phyloP scores from a whole-genome alignment of 108 stramenopile genomes.

The Parmales sp. region DNA sequence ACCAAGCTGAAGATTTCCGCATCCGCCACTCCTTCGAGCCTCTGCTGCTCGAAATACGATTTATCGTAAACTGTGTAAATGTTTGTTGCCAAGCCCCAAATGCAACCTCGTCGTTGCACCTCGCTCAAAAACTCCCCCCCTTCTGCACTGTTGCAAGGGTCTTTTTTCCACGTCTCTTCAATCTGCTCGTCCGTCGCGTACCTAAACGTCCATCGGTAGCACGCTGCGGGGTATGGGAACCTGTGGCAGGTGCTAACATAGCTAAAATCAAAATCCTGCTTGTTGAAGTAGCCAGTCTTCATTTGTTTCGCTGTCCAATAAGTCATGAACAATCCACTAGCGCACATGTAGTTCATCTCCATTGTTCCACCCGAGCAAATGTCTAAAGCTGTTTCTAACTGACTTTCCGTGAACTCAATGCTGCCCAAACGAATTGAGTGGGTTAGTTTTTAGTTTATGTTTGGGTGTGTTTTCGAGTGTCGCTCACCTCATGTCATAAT shows the following conservation, averaged over 20 bases:
- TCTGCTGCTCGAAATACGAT: background rate
- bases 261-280: background rate
- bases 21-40: background rate
- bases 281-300: background rate
- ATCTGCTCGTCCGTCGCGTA: background rate
- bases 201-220: slow-evolving; percentile 2
- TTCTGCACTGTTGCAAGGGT: background rate
- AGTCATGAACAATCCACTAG: background rate
- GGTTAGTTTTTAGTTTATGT: too few species aligned
- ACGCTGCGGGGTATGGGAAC: background rate
- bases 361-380: background rate
- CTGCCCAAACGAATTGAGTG: too few species aligned
- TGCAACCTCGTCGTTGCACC: background rate
- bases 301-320: background rate
- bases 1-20: background rate
- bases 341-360: background rate
- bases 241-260: background rate
- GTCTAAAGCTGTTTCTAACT: slow-evolving; percentile 1
- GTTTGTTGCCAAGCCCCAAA: slow-evolving; percentile 7
- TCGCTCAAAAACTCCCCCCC: background rate
- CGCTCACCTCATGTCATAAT: too few species aligned
- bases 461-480: too few species aligned
- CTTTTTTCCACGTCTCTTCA: slow-evolving; percentile 3
- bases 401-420: too few species aligned
- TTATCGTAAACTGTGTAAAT: background rate